These are phyloP conservation scores for Solanum raphanifolium DNA, from an alignment of 257 asterid species.

Conservation along the genomic window DNA sequence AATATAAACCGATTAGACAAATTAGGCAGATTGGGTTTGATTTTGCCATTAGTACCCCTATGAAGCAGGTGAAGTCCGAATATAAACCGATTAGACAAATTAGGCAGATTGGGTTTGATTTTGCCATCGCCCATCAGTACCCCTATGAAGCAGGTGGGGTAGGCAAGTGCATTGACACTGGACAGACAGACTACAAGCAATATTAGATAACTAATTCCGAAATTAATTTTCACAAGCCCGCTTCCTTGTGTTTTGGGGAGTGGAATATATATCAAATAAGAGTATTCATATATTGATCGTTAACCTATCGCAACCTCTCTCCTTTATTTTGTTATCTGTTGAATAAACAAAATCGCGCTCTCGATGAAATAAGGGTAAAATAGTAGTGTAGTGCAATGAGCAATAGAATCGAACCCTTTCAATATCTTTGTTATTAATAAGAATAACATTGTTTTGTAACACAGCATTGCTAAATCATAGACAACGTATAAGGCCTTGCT, in stretches of 20 bases:
- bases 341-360: neutral
- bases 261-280: neutral
- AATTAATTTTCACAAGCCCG: too few relatives aligned
- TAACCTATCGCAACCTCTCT: neutral
- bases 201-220: too few relatives aligned
- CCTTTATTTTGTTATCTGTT: neutral
- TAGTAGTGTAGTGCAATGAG: neutral
- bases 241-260: too few relatives aligned
- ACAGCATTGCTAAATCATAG: neutral
- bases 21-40: too few relatives aligned
- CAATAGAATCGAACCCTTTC: neutral
- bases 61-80: neutral
- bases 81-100: too few relatives aligned
- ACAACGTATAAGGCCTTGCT: neutral
- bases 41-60: too few relatives aligned
- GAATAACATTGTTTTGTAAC: neutral
- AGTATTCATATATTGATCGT: neutral
- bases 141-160: neutral
- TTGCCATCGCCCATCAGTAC: too few relatives aligned
- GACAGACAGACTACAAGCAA: neutral
- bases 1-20: too few relatives aligned
- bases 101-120: too few relatives aligned
- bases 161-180: neutral
- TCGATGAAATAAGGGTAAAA: neutral
- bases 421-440: neutral